Base-by-base conservation (phyloP, 129 eudicot genomes). In the Calendula officinalis region DNA sequence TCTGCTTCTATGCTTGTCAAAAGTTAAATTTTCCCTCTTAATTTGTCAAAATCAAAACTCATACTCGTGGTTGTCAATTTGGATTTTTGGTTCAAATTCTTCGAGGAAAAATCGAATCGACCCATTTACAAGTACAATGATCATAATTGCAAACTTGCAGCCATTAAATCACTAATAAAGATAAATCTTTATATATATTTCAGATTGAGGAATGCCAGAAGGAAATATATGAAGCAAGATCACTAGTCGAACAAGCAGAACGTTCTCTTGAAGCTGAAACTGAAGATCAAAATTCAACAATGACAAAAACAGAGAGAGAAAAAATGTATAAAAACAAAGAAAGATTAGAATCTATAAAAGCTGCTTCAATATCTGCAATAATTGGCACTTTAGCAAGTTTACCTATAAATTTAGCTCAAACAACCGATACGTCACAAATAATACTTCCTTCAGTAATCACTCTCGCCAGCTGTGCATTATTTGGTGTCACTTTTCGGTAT, bases 161-260 rank as follows among this genome's bases (percentile, higher is more conserved):
- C 30, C 30, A 22, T 22, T 22, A 22, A 22, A 22, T 22, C 30
- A 22, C 30, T 22, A 22, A 22, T 22, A 22, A 22, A 22, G 30
- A 22, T 22, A 22, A 22, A 22, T 2, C 2, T 22, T 22, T 22
- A 22, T 22, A 22, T 22, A 22, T 22, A 22, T 22, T 22, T 22
- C 30, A 91, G 99, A 94, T 94, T 73, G 96, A 76, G 80, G 99
- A 88, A 75, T 88, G 96, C 78, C 95, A 88, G 81, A 83, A 77
- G 74, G 97, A 88, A 50, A 71, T 94, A 57, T 13, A 53, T 17
- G 90, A 94, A 73, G 99, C 99, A 48, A 89, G 87, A 80, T 66
- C 80, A 38, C 67, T 86, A 77, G 82, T 85, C 39, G 96, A 89
- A 60, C 95, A 94, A 77, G 99, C 99, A 16, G 95, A 85, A 67